phyloP scores from a whole-genome alignment of 2,329 filamentous ascomycete species.

The Colletotrichum phormii region DNA sequence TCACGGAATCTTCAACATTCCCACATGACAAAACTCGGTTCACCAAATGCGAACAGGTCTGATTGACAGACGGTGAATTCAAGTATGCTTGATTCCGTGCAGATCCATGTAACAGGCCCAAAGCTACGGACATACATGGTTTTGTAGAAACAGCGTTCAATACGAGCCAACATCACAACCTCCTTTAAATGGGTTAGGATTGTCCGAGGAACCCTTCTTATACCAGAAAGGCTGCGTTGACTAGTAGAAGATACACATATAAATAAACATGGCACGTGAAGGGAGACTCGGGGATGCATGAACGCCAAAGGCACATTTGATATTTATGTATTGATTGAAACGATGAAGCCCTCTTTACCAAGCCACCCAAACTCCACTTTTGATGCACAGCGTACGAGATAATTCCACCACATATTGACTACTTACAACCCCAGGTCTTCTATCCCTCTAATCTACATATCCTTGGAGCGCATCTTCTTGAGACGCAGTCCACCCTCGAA shows the following conservation, averaged over 20 bases:
- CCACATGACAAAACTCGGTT: too few relatives aligned
- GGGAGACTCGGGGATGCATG: too few relatives aligned
- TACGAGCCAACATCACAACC: too few relatives aligned
- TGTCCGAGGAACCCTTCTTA: background rate
- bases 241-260: background rate
- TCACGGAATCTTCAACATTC: too few relatives aligned
- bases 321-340: slow-evolving; percentile 22
- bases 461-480: slow-evolving; percentile 84
- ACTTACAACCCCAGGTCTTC: slow-evolving; percentile 18
- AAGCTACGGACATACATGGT: too few relatives aligned
- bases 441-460: slow-evolving; percentile 53
- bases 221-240: background rate
- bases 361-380: slow-evolving; percentile 38
- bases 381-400: slow-evolving; percentile 32
- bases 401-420: slow-evolving; percentile 30
- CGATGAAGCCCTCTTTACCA: slow-evolving; percentile 22
- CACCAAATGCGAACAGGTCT: too few relatives aligned
- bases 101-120: too few relatives aligned
- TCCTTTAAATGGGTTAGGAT: too few relatives aligned
- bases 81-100: too few relatives aligned
- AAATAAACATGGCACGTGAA: background rate
- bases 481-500: slow-evolving; percentile 89
- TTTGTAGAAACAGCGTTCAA: too few relatives aligned
- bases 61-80: too few relatives aligned
- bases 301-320: background rate